Evolutionary conservation across 129 eudicot genomes (phyloP), one percentile per base, ranked within the genome.

Genomic region (Kitagawia praeruptora): DNA sequence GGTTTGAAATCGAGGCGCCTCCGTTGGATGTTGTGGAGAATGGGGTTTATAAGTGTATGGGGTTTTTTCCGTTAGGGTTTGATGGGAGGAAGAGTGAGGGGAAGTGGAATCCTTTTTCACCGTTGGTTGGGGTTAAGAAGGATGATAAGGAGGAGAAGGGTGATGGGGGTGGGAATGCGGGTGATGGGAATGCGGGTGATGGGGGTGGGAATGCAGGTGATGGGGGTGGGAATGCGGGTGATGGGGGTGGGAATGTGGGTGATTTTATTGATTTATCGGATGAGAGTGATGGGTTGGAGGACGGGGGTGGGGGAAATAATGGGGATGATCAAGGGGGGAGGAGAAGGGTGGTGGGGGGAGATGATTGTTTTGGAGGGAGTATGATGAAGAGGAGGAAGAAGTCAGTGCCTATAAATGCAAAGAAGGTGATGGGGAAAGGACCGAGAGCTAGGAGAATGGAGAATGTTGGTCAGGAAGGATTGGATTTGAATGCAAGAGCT

Each of bases 371-470:
- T 70, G 75, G 28, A 74, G 87, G 69, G 78, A 77, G 72, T 45
- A 16, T 69, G 46, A 38, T 66, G 78, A 67, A 38, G 82, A 88
- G 86, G 86, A 88, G 63, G 83, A 84, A 61, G 80, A 92, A 88
- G 80, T 74, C 85, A n/a, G 88, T 85, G 80, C 84, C 87, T 1
- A 83, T 56, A 78, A 85, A 44, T 39, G 47, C 88, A 0, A 90
- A 82, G 81, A 90, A 90, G 80, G 39, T 88, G 79, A 81, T 85
- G 79, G 90, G 90, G 6, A 82, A 66, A 75, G 89, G 93, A 53
- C 76, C 70, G 40, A 84, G 83, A 75, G 83, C 86, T 77, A 67
- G 79, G 38, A 85, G 75, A 78, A 66, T 78, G 78, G 75, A 82
- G 71, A 73, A 41, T 79, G 81, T 78, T 66, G 25, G 69, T 38